These are phyloP conservation scores for Schwanniomyces occidentalis DNA, from an alignment of 805 yeast species.

Conservation along the genomic window DNA sequence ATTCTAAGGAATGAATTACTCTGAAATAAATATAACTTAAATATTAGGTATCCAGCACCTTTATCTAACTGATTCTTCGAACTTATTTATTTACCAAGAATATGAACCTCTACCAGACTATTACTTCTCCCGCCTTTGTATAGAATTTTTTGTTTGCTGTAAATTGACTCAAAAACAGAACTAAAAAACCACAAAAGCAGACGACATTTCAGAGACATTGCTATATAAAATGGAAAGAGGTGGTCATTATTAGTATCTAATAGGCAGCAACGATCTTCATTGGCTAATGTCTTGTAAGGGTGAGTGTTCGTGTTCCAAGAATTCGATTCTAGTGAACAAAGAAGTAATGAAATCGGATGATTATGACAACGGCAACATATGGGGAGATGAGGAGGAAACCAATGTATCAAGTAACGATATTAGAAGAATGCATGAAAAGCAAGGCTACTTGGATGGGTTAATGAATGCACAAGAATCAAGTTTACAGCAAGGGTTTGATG, in stretches of 20 bases:
- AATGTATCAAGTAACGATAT: conserved; percentile 29
- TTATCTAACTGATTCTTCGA: neutral
- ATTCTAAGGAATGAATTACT: neutral
- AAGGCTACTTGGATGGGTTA: conserved; percentile 84
- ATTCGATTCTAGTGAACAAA: neutral
- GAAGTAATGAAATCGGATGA: neutral
- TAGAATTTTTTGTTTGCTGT: no score
- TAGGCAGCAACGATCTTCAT: neutral
- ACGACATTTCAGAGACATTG: neutral
- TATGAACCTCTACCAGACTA: no score
- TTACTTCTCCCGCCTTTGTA: no score
- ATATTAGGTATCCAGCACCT: conserved; percentile 4
- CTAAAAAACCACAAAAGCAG: neutral
- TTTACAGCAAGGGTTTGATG: conserved; percentile 79
- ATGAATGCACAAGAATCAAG: conserved; percentile 64
- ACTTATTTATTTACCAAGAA: no score
- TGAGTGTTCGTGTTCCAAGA: conserved; percentile 10
- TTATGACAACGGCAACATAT: conserved; percentile 23
- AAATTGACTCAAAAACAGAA: no score
- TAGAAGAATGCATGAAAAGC: conserved; percentile 65
- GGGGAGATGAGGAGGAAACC: conserved; percentile 30
- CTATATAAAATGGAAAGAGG: neutral
- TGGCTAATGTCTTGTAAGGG: conserved; percentile 11
- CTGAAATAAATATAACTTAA: neutral
- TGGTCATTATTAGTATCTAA: no score